Evolutionary conservation across 1,284 basidiomycete genomes (phyloP), one percentile per base, ranked within the genome.

Genomic region (Ceratobasidium sp.): DNA sequence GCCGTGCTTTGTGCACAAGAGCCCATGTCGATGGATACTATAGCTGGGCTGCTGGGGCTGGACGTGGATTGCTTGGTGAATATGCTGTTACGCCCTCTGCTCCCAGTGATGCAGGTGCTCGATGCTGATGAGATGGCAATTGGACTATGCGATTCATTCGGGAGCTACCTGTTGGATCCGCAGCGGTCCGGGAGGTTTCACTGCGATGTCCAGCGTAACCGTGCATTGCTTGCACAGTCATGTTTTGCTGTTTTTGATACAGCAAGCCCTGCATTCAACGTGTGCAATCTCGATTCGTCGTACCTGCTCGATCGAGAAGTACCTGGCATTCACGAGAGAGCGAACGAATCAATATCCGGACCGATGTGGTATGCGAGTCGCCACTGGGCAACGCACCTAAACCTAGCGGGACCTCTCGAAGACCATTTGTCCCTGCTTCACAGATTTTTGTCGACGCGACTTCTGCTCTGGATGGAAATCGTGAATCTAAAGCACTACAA

Each of bases 381-480:
- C 6, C 43, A 52, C 37, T 74, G 57, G 71, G 32, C 8, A 34
- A 32, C 19, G 25, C 61, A 74, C 44, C 22, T 65, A 11, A 2
- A 4, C 1, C 29, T n/a, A 6, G 6, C 17, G 0, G 8, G 22
- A 6, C 19, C 11, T n/a, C 9, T 3, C 9, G 51, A 29, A 17
- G 49, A 43, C 9, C 17, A 4, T 0, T 32, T 74, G 3, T 4
- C 13, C 0, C 7, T 4, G 19, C 19, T 74, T 2, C 17, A 34
- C 34, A 46, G 56, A 0, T 54, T 74, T n/a, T 29, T 74, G 11
- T 51, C 59, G 19, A 44, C 0, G 1, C 44, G 61, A 6, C 34
- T 62, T 2, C 44, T 74, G 9, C 49, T 74, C 6, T 74, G 71
- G 71, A 51, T 74, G 59, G 71, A 74, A 15, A 34, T 74, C 0